Conservation (phyloP, 1,139 yeast species). For the Candida freyschussii region DNA sequence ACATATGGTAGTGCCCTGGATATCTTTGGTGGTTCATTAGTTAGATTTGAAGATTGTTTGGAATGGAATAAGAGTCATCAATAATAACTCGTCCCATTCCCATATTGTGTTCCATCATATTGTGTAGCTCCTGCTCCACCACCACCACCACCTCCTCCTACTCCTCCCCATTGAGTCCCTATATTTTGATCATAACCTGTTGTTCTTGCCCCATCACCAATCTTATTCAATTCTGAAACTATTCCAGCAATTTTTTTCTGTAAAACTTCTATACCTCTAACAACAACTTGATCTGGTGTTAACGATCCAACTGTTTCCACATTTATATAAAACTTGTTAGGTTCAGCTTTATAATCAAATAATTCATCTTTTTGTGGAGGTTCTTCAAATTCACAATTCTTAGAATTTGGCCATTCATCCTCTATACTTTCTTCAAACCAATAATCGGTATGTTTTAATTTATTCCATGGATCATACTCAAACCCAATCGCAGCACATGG, state of each 20-base stretch:
- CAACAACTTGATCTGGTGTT: constrained; percentile 83
- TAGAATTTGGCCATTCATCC: constrained; percentile 88
- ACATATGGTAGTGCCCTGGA: constrained; percentile 93
- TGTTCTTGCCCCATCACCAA: constrained; percentile 42
- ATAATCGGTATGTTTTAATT: constrained; percentile 87
- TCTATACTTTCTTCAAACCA: constrained; percentile 93
- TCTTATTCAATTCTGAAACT: constrained; percentile 69
- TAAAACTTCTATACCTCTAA: constrained; percentile 75
- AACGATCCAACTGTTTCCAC: constrained; percentile 91
- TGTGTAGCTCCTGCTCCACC: constrained; percentile 29
- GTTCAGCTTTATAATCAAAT: constrained; percentile 81
- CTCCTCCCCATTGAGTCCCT: not conserved
- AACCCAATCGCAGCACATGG: constrained; percentile 97
- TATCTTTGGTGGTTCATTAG: constrained; percentile 85
- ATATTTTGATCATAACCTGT: constrained; percentile 43
- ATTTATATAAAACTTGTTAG: constrained; percentile 76
- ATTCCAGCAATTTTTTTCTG: constrained; percentile 90
- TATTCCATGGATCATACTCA: constrained; percentile 99
- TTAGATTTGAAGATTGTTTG: constrained; percentile 68
- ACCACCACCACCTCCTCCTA: constrained; percentile 5
- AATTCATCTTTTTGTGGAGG: constrained; percentile 85
- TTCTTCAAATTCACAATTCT: constrained; percentile 94
- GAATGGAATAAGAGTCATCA: constrained; percentile 50
- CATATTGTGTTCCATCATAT: constrained; percentile 15
- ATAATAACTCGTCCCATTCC: constrained; percentile 15